Evolutionary conservation across 2,329 filamentous ascomycete species (phyloP).

Genomic region (Monilinia fructicola): DNA sequence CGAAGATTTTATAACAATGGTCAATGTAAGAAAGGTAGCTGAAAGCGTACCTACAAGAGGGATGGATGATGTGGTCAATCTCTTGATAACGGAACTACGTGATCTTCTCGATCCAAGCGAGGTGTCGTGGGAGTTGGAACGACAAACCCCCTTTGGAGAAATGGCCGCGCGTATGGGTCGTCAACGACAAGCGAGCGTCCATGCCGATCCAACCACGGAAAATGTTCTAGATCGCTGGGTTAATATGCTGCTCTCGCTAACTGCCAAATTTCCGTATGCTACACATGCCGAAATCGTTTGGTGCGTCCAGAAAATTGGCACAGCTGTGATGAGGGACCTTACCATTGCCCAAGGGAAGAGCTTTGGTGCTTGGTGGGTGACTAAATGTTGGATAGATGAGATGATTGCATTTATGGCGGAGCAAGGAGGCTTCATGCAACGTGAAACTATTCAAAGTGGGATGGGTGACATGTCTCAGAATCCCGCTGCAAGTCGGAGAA

Average conservation of each 20-base stretch:
- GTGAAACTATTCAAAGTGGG: constrained; percentile 47
- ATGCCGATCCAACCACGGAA: constrained; percentile 49
- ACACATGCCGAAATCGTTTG: constrained; percentile 71
- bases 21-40: constrained; percentile 61
- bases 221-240: constrained; percentile 80
- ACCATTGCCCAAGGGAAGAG: constrained; percentile 76
- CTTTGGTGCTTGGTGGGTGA: constrained; percentile 92
- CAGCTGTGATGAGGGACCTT: constrained; percentile 76
- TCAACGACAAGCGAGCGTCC: constrained; percentile 44
- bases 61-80: constrained; percentile 65
- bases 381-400: constrained; percentile 93
- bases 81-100: constrained; percentile 66
- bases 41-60: constrained; percentile 61
- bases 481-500: constrained; percentile 28
- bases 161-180: constrained; percentile 50
- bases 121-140: constrained; percentile 64
- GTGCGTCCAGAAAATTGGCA: constrained; percentile 73
- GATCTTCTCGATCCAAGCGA: constrained; percentile 65
- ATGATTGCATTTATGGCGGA: constrained; percentile 89
- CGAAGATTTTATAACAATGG: constrained; percentile 76
- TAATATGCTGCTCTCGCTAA: constrained; percentile 66
- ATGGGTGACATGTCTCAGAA: constrained; percentile 31
- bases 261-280: constrained; percentile 70
- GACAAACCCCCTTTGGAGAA: constrained; percentile 60
- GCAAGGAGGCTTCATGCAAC: constrained; percentile 81